phyloP scores from a whole-genome alignment of 1,139 yeast species.

The Spencermartinsiella ligniputridi region DNA sequence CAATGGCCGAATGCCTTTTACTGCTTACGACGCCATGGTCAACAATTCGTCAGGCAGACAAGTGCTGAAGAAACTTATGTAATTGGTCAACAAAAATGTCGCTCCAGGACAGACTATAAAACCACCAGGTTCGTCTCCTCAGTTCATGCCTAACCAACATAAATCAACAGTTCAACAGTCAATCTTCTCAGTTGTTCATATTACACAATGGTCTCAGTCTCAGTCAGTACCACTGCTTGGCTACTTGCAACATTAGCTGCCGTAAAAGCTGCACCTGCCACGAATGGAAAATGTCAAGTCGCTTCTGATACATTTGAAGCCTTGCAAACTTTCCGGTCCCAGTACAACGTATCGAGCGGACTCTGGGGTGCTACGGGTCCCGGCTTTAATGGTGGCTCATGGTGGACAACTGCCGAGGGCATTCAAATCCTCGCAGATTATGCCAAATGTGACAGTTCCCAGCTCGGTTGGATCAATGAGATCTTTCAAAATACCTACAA shows the following conservation, averaged over 20 bases:
- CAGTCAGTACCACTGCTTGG: neutral
- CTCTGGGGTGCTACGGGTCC: slow-evolving; percentile 1
- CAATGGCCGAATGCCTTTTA: neutral
- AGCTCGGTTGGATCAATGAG: neutral
- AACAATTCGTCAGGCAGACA: neutral
- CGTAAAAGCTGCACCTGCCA: neutral
- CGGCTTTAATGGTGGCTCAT: neutral
- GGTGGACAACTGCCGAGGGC: slow-evolving; percentile 1
- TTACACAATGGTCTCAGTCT: neutral
- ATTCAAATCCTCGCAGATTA: slow-evolving; percentile 1
- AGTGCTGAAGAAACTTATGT: neutral
- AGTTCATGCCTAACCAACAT: neutral
- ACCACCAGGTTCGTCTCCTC: neutral
- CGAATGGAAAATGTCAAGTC: neutral
- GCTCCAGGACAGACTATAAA: neutral
- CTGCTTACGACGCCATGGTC: neutral
- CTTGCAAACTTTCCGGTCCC: neutral
- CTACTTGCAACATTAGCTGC: neutral
- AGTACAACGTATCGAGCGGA: slow-evolving; percentile 1
- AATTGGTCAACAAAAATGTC: neutral
- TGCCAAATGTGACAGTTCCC: neutral
- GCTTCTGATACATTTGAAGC: neutral
- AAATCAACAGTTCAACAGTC: neutral
- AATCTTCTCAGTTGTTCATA: neutral
- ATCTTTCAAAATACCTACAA: neutral